Base-by-base conservation (phyloP, 768 basidiomycete genomes). In the Rubroboletus pulcherrimus region DNA sequence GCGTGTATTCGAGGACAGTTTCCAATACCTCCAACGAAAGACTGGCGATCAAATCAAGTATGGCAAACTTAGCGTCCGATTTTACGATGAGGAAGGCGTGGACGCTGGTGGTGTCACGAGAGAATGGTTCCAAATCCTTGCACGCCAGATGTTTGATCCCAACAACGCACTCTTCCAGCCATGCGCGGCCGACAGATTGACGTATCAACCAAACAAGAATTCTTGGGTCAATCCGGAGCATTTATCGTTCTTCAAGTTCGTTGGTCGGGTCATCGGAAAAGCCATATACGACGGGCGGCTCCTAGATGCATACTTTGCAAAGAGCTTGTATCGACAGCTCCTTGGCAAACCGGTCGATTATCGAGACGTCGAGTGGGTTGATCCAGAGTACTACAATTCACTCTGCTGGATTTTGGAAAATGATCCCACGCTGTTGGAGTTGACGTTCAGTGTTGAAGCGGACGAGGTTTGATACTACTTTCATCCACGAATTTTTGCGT, bases 141-240 rank as follows among this genome's bases (percentile, higher is more conserved):
- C 97, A 1, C 83, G 94, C 49, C 94, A 97, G 71, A 99, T 99
- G 89, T 99, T 99, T 74, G 93, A 99, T 70, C 96, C 97, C 26
- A 93, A 96, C 74, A 97, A 97, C 63, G 96, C 94, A 5, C 81
- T 98, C 29, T 99, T 99, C 84, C 93, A 98, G 68, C 96, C 97
- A 17, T 97, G 93, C 68, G 94, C 93, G 0, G 95, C 93, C 5
- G 97, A 97, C 72, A 84, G 86, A 63, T 81, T 91, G 50, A 97
- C 96, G 1, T 99, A 98, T 66, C 97, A 98, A 72, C 95, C 96
- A 2, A 93, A 93, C 76, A 89, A 92, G 69, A 88, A 92, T 56
- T 93, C 91, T 2, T 87, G 85, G 81, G 90, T 97, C 67, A 98
- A 98, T 68, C 89, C 89, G 2, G 95, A 98, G 64, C 96, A 98